Evolutionary conservation across 2,329 filamentous ascomycete species (phyloP).

Genomic region (Colletotrichum eremochloae): DNA sequence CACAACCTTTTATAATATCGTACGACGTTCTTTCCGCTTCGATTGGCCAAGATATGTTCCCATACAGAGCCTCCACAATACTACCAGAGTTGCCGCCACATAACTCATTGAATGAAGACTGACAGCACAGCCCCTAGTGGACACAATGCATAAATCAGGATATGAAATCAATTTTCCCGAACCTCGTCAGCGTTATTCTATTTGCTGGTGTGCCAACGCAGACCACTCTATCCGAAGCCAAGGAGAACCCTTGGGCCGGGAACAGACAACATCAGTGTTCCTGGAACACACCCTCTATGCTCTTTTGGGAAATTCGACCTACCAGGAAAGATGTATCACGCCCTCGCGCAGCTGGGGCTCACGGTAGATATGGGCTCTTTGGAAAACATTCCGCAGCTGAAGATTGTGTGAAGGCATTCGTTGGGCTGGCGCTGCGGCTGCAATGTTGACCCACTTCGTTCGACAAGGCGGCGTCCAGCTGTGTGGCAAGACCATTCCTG

Average conservation of each 20-base stretch:
- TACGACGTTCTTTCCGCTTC: neutral
- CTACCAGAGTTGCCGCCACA: neutral
- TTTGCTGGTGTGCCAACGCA: conserved; percentile 43
- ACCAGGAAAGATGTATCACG: conserved; percentile 46
- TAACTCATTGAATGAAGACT: too few species aligned
- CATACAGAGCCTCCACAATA: conserved; percentile 15
- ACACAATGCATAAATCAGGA: conserved; percentile 6
- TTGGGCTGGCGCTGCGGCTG: conserved; percentile 47
- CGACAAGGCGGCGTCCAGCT: conserved; percentile 45
- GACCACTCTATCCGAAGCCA: conserved; percentile 48
- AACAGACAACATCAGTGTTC: conserved; percentile 50
- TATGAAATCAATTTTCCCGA: conserved; percentile 29
- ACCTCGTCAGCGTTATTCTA: conserved; percentile 45
- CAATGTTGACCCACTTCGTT: conserved; percentile 48
- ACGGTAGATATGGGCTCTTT: conserved; percentile 45
- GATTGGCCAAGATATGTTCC: neutral
- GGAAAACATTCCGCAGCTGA: conserved; percentile 45
- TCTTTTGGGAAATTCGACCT: conserved; percentile 45
- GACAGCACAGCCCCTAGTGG: neutral
- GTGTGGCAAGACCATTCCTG: conserved; percentile 44
- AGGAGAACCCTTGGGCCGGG: conserved; percentile 49
- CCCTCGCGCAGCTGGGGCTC: conserved; percentile 43
- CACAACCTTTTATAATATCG: neutral
- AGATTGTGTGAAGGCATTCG: conserved; percentile 47
- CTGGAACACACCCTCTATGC: conserved; percentile 50